Evolutionary conservation across 257 asterid species (phyloP).

Genomic region (Plantago elongata): DNA sequence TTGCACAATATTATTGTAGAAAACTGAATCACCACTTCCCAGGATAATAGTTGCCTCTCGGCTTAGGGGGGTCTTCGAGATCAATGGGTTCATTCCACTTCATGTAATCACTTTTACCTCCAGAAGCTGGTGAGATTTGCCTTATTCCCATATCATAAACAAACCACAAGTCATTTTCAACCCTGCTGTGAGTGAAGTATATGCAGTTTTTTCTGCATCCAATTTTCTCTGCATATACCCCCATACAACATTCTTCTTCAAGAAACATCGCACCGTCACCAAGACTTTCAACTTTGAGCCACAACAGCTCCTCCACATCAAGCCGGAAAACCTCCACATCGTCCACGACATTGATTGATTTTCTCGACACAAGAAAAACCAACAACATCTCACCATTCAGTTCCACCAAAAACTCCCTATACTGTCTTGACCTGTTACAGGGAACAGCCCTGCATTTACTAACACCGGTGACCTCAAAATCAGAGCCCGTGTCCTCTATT

Average conservation of each 20-base stretch:
- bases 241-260: constrained; percentile 11
- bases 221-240: neutral
- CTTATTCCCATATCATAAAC: constrained; percentile 3
- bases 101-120: neutral
- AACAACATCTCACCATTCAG: constrained; percentile 22
- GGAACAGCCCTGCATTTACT: constrained; percentile 28
- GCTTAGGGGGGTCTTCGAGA: neutral
- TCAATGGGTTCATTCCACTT: neutral
- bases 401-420: constrained; percentile 22
- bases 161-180: neutral
- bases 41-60: too few relatives aligned
- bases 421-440: constrained; percentile 12
- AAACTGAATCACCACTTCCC: too few relatives aligned
- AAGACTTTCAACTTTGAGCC: constrained; percentile 10
- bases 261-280: neutral
- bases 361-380: constrained; percentile 23
- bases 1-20: too few relatives aligned
- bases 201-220: constrained; percentile 5
- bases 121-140: neutral
- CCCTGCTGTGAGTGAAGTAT: neutral
- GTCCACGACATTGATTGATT: constrained; percentile 4
- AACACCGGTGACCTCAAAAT: constrained; percentile 6
- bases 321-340: constrained; percentile 25
- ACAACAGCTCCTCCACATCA: neutral
- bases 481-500: constrained; percentile 18